A percentile compares a stretch with the other conserved stretches of the same genome.
Conservation (phyloP, 257 asterid genomes). For the Apocynum venetum region DNA sequence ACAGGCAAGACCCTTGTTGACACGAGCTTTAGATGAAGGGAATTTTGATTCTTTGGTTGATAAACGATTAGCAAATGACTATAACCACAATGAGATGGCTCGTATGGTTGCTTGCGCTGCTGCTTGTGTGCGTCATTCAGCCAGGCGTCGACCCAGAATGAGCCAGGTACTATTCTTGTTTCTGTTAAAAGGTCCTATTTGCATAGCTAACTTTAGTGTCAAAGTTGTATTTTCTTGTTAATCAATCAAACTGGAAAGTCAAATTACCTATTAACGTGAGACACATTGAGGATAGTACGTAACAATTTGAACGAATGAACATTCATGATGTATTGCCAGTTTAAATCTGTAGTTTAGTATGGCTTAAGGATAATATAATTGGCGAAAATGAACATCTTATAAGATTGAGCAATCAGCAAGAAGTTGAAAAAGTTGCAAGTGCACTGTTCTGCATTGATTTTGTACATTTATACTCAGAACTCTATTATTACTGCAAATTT, state of each 20-base stretch:
- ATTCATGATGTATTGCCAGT: background rate
- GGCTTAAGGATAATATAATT: background rate
- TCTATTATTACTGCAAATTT: background rate
- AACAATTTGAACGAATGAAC: too few relatives aligned
- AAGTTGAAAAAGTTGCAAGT: background rate
- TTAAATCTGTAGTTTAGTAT: background rate
- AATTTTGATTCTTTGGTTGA: constrained; percentile 58
- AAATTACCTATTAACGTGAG: background rate
- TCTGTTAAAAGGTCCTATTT: background rate
- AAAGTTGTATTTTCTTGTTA: background rate
- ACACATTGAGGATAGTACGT: too few relatives aligned
- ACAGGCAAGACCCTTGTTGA: constrained; percentile 86
- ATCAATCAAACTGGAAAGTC: background rate
- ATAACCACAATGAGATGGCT: constrained; percentile 55
- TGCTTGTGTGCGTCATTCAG: constrained; percentile 83
- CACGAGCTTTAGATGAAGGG: constrained; percentile 67
- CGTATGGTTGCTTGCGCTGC: constrained; percentile 89
- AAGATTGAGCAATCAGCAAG: background rate
- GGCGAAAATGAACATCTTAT: background rate
- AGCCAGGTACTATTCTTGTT: constrained; percentile 53
- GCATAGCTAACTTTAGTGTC: background rate
- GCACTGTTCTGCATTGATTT: background rate
- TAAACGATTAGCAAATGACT: constrained; percentile 35
- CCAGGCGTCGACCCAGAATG: constrained; percentile 87
- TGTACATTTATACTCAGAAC: background rate